phyloP scores from a whole-genome alignment of 2,329 filamentous ascomycete genomes.

The Colletotrichum sp. region DNA sequence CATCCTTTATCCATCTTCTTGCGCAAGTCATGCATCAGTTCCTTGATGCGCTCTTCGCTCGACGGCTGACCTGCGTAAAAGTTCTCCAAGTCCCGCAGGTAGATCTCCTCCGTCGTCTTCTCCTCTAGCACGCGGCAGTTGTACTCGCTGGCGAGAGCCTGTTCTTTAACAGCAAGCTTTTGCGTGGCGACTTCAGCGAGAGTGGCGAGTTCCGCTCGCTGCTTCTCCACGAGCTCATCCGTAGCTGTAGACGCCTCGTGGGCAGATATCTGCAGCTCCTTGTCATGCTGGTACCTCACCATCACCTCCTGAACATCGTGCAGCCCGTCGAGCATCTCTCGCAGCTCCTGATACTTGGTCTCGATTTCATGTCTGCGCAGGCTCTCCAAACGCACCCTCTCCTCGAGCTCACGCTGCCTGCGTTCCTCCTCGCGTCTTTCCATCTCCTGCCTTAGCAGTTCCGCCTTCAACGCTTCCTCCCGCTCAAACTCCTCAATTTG shows the following conservation, averaged over 20 bases:
- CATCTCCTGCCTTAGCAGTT: constrained; percentile 42
- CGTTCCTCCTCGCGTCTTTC: constrained; percentile 40
- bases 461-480: constrained; percentile 47
- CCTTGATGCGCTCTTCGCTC: constrained; percentile 31
- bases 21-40: constrained; percentile 38
- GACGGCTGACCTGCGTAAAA: constrained; percentile 37
- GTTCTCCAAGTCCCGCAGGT: constrained; percentile 39
- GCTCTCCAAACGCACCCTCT: constrained; percentile 44
- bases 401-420: constrained; percentile 39
- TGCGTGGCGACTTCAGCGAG: constrained; percentile 28
- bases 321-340: constrained; percentile 39
- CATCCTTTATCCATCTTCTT: constrained; percentile 47
- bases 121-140: constrained; percentile 45
- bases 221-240: constrained; percentile 35
- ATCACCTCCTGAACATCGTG: constrained; percentile 46
- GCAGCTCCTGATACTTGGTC: constrained; percentile 42
- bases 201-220: constrained; percentile 36
- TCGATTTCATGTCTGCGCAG: constrained; percentile 43
- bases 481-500: constrained; percentile 55
- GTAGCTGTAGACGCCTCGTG: constrained; percentile 27
- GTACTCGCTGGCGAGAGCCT: constrained; percentile 44
- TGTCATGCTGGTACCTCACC: constrained; percentile 42
- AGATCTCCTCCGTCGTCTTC: constrained; percentile 47
- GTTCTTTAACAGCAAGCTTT: constrained; percentile 38
- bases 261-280: constrained; percentile 33